These are phyloP conservation scores for Pisolithus thermaeus DNA, from an alignment of 1,284 basidiomycete species.

Conservation along the genomic window DNA sequence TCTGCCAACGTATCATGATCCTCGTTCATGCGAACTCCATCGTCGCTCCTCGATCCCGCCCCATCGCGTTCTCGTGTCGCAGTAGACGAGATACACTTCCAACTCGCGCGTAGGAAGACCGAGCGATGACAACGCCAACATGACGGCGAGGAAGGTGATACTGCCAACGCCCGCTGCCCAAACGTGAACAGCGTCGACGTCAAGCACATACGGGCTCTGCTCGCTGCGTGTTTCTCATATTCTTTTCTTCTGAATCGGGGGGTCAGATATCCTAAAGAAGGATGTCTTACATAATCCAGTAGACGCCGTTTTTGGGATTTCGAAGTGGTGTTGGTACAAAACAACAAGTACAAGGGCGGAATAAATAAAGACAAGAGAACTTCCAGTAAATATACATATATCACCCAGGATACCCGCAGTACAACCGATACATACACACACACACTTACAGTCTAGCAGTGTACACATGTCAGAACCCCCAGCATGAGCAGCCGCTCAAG, in stretches of 20 bases:
- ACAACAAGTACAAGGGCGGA: too few species aligned
- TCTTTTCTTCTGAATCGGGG: background rate
- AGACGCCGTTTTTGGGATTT: too few species aligned
- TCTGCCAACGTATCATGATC: background rate
- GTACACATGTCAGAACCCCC: background rate
- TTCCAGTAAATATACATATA: too few species aligned
- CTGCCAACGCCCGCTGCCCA: background rate
- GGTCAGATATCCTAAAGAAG: background rate
- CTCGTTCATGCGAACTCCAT: too few species aligned
- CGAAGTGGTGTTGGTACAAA: too few species aligned
- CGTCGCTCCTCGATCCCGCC: too few species aligned
- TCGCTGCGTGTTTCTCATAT: too few species aligned
- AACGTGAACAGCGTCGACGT: background rate
- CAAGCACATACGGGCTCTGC: background rate
- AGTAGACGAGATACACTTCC: background rate
- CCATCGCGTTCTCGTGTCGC: background rate
- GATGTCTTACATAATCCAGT: background rate
- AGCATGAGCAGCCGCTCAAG: background rate
- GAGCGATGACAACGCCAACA: background rate
- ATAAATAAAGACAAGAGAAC: too few species aligned
- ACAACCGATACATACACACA: too few species aligned
- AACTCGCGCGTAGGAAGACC: background rate
- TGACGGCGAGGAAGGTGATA: constrained; percentile 1
- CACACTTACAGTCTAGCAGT: too few species aligned
- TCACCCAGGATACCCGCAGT: too few species aligned